These are phyloP conservation scores for Oxytropis ochrocephala DNA, from an alignment of 306 rosid species.

Conservation along the genomic window DNA sequence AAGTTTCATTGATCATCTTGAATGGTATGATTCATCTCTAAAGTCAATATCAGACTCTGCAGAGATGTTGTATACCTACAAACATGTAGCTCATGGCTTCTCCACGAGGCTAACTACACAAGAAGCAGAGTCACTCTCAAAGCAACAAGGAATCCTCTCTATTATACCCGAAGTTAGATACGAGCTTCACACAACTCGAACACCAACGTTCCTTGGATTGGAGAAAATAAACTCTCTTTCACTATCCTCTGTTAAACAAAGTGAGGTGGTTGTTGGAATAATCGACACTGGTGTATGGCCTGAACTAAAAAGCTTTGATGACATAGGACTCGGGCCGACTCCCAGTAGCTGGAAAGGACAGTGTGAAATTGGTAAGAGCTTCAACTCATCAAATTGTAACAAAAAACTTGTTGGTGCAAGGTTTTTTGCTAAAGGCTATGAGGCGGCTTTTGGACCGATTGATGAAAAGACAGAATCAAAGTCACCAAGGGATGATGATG, in stretches of 20 bases:
- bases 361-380: constrained; percentile 62
- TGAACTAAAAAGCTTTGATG: constrained; percentile 62
- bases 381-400: constrained; percentile 65
- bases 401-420: constrained; percentile 80
- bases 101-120: constrained; percentile 65
- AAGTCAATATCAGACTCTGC: constrained; percentile 62
- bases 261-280: constrained; percentile 65
- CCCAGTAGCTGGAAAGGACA: constrained; percentile 76
- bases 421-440: constrained; percentile 63
- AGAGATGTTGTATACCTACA: constrained; percentile 69
- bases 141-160: constrained; percentile 57
- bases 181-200: constrained; percentile 87
- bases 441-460: constrained; percentile 46
- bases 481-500: constrained; percentile 84
- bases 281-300: constrained; percentile 95
- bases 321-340: constrained; percentile 50
- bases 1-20: constrained; percentile 46
- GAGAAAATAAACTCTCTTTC: constrained; percentile 17
- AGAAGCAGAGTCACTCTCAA: constrained; percentile 58
- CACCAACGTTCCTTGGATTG: constrained; percentile 80
- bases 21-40: constrained; percentile 73
- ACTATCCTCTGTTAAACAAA: constrained; percentile 16
- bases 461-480: constrained; percentile 49
- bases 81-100: constrained; percentile 70
- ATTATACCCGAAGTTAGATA: constrained; percentile 56